Evolutionary conservation across 257 asterid species (phyloP), one percentile per base, ranked within the genome.

Genomic region (Nicotiana knightiana): DNA sequence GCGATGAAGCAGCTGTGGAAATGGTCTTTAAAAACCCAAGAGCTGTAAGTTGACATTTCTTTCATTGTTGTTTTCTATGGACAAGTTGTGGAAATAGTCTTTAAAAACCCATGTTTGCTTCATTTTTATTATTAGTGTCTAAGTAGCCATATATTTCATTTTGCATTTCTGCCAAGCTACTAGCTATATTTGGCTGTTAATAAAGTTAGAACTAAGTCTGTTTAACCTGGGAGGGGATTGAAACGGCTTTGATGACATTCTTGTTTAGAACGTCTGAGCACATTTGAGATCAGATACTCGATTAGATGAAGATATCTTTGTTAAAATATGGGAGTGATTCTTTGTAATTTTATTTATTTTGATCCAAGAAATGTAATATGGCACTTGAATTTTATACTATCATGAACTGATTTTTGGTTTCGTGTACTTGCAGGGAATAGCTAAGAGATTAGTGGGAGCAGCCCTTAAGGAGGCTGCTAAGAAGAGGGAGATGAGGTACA

Each of bases 1-100:
- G 71, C 53, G 83, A 86, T 67, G 84, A 86, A 54, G 86, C 53
- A 67, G 88, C 88, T 11, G 88, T 86, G 65, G 81, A 86, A 24
- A 37, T 83, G 28, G 88, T 86, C 76, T 64, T 76, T 55, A 81
- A 62, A 39, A 63, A 58, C 67, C 86, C 84, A 30, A 81, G 86
- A 79, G 76, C 82, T 37, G 88, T 86, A 83, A 86, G 88, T 81
- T 71, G 61, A 71, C 79, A 17, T 24, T 46, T 24, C 79, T 7
- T 46, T 70, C 26, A 9, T 24, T 73, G 61, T 48, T 73, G 33
- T 48, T 12, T 24, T 48, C 15, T 48, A 37, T 46, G 26, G 61
- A 70, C 61, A 48, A 73, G 61, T 46, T 48, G 15, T 24, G 39
- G 79, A 43, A 8, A 43, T 43, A 43, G 11, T 43, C 9, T 43